Conservation (phyloP, 352 stramenopile genomes). For the Pythium oligandrum region DNA sequence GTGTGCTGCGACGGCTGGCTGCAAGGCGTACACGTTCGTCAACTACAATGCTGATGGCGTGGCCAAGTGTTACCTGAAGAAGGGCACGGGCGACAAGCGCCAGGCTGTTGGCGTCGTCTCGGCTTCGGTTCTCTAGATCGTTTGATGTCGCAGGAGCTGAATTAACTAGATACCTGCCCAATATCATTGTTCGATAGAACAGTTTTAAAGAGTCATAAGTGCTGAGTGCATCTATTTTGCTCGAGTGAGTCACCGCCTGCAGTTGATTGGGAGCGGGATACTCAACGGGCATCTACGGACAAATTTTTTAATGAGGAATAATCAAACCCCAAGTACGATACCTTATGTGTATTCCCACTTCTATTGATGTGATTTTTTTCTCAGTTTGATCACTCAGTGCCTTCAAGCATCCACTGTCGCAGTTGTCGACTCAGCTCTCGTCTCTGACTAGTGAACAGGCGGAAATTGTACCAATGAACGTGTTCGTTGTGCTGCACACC, state of each 20-base stretch:
- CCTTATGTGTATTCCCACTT: neutral
- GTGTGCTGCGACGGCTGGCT: conserved; percentile 24
- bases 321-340: neutral
- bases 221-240: neutral
- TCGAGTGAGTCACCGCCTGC: neutral
- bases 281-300: neutral
- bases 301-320: neutral
- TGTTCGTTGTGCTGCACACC: conserved; percentile 28
- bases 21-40: conserved; percentile 47
- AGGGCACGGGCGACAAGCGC: conserved; percentile 5
- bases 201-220: neutral
- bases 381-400: conserved; percentile 4
- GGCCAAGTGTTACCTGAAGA: conserved; percentile 21
- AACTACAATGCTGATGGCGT: conserved; percentile 26
- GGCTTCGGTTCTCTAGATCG: neutral
- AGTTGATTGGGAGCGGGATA: neutral
- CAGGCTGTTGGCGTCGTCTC: conserved; percentile 1
- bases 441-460: conserved; percentile 42
- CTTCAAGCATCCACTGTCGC: conserved; percentile 40
- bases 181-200: neutral
- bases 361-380: conserved; percentile 1
- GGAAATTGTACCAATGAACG: conserved; percentile 59
- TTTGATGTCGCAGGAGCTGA: neutral
- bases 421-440: conserved; percentile 59
- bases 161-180: neutral